Base-by-base conservation (phyloP, 441 rosid species). In the Aquilaria agallochum region DNA sequence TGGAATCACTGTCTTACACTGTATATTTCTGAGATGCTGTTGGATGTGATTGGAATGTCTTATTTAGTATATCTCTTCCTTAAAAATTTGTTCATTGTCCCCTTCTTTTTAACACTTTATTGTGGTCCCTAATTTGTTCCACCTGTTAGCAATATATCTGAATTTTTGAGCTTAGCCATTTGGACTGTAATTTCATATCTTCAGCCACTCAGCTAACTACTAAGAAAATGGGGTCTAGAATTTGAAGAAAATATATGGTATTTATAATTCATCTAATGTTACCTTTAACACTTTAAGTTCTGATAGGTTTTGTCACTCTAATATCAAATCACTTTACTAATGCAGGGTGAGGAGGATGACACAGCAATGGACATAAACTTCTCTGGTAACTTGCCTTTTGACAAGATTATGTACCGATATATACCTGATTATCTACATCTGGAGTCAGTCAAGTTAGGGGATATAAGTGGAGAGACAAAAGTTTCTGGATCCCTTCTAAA, bases 321-420 rank as follows among this genome's bases (percentile, higher is more conserved):
- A 73, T 74, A 34, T 68, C 51, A 47, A 20, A 49, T 66, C 52
- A 63, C 47, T 67, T 5, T 30, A 54, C 58, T 20, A 32, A 63
- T 59, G 58, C 90, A 95, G 99, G 98, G 97, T 62, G 98, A 95
- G 79, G 84, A 84, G 74, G 99, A 95, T 84, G 98, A 92, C 72
- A 48, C 89, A 3, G 96, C 99, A 71, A 72, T 95, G 62, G 98
- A 95, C 74, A 83, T 95, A 63, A 95, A 95, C 82, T 90, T 95
- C 70, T 95, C 98, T 36, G 98, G 97, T 72, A 95, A 81, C 73
- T 58, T 92, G 59, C 80, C 83, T 58, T 85, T 85, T 74, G 98
- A 95, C 73, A 87, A 83, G 77, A 87, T 92, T 59, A 73, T 88
- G 84, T 71, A 79, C 68, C 88, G 98, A 51, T 95, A 90, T 64